Evolutionary conservation across 2,329 filamentous ascomycete species (phyloP).

Genomic region (Biscogniauxia mediterranea): DNA sequence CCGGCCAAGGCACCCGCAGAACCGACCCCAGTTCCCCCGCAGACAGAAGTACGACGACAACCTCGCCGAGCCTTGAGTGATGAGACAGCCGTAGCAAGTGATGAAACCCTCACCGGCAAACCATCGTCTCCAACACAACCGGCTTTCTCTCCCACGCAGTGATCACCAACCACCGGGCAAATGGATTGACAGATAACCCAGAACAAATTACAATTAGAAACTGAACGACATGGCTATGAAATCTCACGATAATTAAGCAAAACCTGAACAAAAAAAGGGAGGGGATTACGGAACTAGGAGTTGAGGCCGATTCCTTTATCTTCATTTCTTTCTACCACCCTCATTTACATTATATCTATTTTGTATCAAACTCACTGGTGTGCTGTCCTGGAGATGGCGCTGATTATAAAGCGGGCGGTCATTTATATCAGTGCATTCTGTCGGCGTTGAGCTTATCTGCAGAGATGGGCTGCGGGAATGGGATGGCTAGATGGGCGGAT

Average conservation of each 20-base stretch:
- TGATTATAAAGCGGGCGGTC: not conserved
- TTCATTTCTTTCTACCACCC: not conserved
- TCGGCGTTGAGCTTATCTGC: not conserved
- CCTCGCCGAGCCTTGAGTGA: conserved; percentile 29
- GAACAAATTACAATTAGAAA: not conserved
- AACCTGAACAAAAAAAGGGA: no score
- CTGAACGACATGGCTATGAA: not conserved
- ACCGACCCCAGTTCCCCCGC: conserved; percentile 15
- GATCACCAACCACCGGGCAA: no score
- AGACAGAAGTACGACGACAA: conserved; percentile 17
- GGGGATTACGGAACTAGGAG: no score
- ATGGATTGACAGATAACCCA: not conserved
- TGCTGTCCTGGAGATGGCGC: not conserved
- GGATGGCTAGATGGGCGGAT: not conserved
- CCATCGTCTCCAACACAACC: not conserved
- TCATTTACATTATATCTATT: not conserved
- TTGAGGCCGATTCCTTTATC: no score
- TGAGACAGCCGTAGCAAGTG: conserved; percentile 28
- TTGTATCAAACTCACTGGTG: not conserved
- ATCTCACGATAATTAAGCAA: no score
- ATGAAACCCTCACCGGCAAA: conserved; percentile 17
- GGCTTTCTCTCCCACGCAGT: not conserved
- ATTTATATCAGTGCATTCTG: not conserved
- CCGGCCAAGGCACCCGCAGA: conserved; percentile 2
- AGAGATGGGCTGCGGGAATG: not conserved